Base-by-base conservation (phyloP, 495 filamentous ascomycete genomes). In the Penicillium paradoxum region DNA sequence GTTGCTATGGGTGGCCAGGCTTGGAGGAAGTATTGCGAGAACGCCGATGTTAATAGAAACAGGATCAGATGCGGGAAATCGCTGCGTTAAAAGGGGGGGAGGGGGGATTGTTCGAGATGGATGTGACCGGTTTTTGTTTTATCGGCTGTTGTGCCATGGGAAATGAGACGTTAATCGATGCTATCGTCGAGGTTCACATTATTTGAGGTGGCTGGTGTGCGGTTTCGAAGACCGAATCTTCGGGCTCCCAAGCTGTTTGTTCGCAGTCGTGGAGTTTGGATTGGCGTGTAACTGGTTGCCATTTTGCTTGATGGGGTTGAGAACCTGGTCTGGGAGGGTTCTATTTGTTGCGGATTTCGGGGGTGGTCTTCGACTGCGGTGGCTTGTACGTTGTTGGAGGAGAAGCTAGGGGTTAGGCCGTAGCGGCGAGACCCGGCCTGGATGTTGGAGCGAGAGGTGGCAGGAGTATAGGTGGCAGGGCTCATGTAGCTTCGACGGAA, bases 361-460 rank as follows among this genome's bases (percentile, higher is more conserved):
- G 56, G 51, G 33, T 42, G 47, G 21, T 67, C 63, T 15, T 74
- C 71, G 13, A 45, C 45, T 24, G 53, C 40, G 39, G 55, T 46
- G 14, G 52, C 42, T 25, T 60, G 54, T 7, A 59, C 46, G 40
- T 65, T 50, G 30, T 64, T 53, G 44, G 66, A 34, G 8, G 49
- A 46, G 50, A 63, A 48, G 36, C 53, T 58, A n/a, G 71, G 45
- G 17, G 67, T 57, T 14, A 71, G 42, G 2, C 70, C 73, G 45
- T 78, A 79, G n/a, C 75, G 67, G 19, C 75, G 71, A n/a, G 66
- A 73, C 21, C 74, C 75, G 14, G 69, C 72, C 50, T 76, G 74
- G 49, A 76, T 71, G 44, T 66, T 73, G 30, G 69, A 63, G 46
- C 71, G 67, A 9, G 75, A 64, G 15, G 74, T 71, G 17, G 68